A percentile compares a stretch with the other conserved stretches of the same genome.
phyloP scores from a whole-genome alignment of 2,329 filamentous ascomycete species.

The Aspergillus arachidicola region DNA sequence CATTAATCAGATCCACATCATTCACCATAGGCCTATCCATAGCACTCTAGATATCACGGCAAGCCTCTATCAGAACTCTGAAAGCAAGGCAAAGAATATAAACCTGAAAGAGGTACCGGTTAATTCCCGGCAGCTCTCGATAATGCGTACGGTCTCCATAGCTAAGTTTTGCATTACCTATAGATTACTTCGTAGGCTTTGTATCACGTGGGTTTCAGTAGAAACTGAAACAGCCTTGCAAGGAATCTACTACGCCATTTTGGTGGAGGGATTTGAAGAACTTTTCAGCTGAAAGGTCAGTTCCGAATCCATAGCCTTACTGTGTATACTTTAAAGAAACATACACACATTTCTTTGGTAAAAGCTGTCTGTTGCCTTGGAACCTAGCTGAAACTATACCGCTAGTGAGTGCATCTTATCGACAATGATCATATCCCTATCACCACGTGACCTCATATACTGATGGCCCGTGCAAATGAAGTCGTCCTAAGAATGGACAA shows the following conservation, averaged over 20 bases:
- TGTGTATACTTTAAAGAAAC: no score
- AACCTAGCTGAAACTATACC: not conserved
- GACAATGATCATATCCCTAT: not conserved
- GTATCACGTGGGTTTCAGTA: not conserved
- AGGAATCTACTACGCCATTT: not conserved
- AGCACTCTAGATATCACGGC: not conserved
- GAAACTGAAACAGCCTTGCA: not conserved
- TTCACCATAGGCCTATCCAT: not conserved
- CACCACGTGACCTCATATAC: conserved; percentile 5
- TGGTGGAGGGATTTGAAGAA: no score
- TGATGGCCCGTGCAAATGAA: conserved; percentile 8
- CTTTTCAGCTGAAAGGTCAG: no score
- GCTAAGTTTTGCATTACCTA: no score
- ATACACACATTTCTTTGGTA: no score
- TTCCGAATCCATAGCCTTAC: no score
- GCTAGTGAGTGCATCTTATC: not conserved
- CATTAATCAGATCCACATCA: not conserved
- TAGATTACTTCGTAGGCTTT: not conserved
- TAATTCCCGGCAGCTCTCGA: not conserved
- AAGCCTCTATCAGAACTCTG: not conserved
- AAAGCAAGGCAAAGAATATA: not conserved
- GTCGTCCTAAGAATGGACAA: not conserved
- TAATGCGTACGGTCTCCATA: not conserved
- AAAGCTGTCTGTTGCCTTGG: no score
- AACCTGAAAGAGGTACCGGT: not conserved